phyloP scores from a whole-genome alignment of 805 yeast genomes.

The Wickerhamiella australiensis region DNA sequence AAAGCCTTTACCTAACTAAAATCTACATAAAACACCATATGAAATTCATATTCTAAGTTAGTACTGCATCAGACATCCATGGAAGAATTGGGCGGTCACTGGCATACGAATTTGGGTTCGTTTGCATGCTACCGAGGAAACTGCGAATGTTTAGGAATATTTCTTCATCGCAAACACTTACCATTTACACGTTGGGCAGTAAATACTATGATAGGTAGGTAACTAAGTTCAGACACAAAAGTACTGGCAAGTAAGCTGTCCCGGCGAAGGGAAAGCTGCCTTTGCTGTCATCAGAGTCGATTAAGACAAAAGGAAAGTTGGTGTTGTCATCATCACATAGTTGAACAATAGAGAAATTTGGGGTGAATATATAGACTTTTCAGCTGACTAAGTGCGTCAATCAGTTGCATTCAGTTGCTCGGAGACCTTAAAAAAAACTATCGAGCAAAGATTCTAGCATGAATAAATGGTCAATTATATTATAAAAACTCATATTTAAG shows the following conservation, averaged over 20 bases:
- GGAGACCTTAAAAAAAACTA: neutral
- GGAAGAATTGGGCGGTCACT: conserved; percentile 35
- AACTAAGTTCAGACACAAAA: conserved; percentile 23
- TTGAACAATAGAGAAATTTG: neutral
- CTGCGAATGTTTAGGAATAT: conserved; percentile 32
- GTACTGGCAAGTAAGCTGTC: conserved; percentile 34
- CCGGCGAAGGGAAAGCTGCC: conserved; percentile 24
- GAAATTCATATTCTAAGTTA: conserved; percentile 12
- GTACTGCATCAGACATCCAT: conserved; percentile 33
- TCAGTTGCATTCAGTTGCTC: conserved; percentile 1
- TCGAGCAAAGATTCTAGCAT: neutral
- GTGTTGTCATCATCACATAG: conserved; percentile 29
- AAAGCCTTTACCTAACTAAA: neutral
- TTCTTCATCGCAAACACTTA: conserved; percentile 29
- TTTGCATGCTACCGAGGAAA: conserved; percentile 35
- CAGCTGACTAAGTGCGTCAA: neutral
- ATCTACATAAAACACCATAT: neutral
- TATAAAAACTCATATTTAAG: too few species aligned
- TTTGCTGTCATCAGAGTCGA: conserved; percentile 33
- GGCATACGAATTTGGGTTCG: conserved; percentile 32
- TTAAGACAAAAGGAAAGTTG: conserved; percentile 31
- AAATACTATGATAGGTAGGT: conserved; percentile 2
- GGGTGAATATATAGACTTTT: conserved; percentile 2
- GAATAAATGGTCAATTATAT: too few species aligned
- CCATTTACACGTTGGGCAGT: conserved; percentile 10